These are phyloP conservation scores for Rhazya stricta DNA, from an alignment of 257 asterid genomes.

Conservation along the genomic window DNA sequence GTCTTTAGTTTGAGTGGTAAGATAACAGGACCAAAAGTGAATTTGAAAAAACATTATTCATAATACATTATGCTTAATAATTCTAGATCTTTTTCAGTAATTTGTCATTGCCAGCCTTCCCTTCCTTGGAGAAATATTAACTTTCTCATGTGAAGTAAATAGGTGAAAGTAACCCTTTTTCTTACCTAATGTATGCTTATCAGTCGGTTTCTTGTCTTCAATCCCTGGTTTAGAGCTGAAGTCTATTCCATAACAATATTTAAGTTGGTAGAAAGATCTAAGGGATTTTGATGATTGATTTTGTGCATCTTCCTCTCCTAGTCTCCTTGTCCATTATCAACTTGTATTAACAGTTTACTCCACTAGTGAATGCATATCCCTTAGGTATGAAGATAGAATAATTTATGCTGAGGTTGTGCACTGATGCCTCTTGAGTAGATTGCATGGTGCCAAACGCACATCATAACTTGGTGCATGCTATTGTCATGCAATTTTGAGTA, in stretches of 20 bases:
- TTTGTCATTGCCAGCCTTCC: background rate
- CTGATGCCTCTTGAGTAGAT: background rate
- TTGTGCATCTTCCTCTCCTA: background rate
- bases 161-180: background rate
- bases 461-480: conserved; percentile 18
- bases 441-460: conserved; percentile 2
- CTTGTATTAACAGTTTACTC: background rate
- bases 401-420: background rate
- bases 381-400: background rate
- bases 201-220: background rate
- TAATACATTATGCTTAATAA: background rate
- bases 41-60: background rate
- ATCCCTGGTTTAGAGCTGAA: background rate
- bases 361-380: background rate
- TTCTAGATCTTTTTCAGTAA: too few species aligned
- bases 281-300: background rate
- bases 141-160: background rate
- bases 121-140: background rate
- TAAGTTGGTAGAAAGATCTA: background rate
- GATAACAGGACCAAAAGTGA: background rate
- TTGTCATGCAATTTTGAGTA: conserved; percentile 4
- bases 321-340: background rate
- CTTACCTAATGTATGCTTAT: too few species aligned
- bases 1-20: background rate
- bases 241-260: background rate